These are phyloP conservation scores for Aspergillus bertholletiae DNA, from an alignment of 495 filamentous ascomycete species.

Conservation along the genomic window DNA sequence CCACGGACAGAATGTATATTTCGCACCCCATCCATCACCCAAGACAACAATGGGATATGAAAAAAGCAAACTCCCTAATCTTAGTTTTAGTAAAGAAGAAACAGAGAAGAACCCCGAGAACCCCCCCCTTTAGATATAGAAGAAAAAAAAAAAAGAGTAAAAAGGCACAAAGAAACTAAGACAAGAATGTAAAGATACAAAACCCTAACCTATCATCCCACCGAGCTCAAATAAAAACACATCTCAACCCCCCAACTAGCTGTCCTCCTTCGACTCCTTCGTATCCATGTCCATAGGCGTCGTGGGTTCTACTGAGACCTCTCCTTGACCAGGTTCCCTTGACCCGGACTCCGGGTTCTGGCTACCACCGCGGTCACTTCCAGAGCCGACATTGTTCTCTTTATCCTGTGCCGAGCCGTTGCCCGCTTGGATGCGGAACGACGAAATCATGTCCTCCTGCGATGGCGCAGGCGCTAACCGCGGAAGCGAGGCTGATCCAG, in stretches of 20 bases:
- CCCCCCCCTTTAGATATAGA: neutral
- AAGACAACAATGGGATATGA: neutral
- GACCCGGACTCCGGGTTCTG: slow-evolving; percentile 20
- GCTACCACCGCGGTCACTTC: slow-evolving; percentile 21
- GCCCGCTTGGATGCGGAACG: slow-evolving; percentile 37
- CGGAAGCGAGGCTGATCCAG: slow-evolving; percentile 19
- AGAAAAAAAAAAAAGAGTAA: neutral
- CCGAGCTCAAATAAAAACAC: slow-evolving; percentile 19
- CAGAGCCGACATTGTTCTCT: slow-evolving; percentile 17
- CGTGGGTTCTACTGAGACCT: slow-evolving; percentile 24
- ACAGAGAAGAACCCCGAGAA: slow-evolving; percentile 1
- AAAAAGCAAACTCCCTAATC: neutral
- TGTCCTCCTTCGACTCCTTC: slow-evolving; percentile 34
- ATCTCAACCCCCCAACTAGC: slow-evolving; percentile 15
- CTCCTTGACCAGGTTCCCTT: slow-evolving; percentile 11
- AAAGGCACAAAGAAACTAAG: slow-evolving; percentile 19
- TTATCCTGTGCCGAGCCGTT: slow-evolving; percentile 25
- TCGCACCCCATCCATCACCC: neutral
- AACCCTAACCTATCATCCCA: neutral
- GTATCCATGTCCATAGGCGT: slow-evolving; percentile 44
- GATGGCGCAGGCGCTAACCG: slow-evolving; percentile 38
- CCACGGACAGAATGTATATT: neutral
- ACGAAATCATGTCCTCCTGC: slow-evolving; percentile 39
- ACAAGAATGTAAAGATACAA: slow-evolving; percentile 13
- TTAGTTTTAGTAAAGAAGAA: neutral